These are phyloP conservation scores for Barnettozyma californica DNA, from an alignment of 805 yeast species.

Conservation along the genomic window DNA sequence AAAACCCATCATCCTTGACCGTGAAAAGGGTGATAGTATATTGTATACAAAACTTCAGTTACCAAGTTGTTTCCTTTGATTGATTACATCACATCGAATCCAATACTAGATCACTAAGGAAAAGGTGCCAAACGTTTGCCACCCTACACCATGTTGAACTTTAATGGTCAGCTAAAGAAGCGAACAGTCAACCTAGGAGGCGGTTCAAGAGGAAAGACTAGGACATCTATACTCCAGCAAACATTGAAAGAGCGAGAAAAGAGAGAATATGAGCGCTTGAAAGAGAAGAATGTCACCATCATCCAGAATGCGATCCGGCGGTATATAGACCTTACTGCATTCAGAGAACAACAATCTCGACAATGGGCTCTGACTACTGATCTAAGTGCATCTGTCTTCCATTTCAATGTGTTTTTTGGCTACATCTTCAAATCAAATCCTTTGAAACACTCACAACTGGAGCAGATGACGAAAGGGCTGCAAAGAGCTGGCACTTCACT, in stretches of 20 bases:
- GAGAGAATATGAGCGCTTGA: conserved; percentile 51
- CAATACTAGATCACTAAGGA: background rate
- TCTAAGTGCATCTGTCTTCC: conserved; percentile 13
- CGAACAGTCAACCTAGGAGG: conserved; percentile 58
- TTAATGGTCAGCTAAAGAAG: conserved; percentile 54
- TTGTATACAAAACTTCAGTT: background rate
- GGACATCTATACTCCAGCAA: conserved; percentile 30
- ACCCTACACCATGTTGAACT: background rate
- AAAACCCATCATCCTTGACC: background rate
- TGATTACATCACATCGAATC: background rate
- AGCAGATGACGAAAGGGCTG: background rate
- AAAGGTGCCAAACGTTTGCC: background rate
- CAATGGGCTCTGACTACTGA: conserved; percentile 18
- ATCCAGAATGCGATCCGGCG: conserved; percentile 48
- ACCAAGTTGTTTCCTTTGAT: background rate
- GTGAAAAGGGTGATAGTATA: background rate
- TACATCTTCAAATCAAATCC: conserved; percentile 15
- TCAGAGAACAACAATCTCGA: conserved; percentile 20
- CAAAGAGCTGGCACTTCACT: background rate
- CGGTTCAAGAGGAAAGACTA: conserved; percentile 32
- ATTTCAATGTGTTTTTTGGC: conserved; percentile 29
- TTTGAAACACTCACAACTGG: background rate
- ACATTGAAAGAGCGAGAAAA: conserved; percentile 61
- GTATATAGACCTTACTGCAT: conserved; percentile 28
- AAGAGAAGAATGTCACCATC: conserved; percentile 41